Base-by-base conservation (phyloP, 768 basidiomycete genomes). In the Russula ochroleuca region DNA sequence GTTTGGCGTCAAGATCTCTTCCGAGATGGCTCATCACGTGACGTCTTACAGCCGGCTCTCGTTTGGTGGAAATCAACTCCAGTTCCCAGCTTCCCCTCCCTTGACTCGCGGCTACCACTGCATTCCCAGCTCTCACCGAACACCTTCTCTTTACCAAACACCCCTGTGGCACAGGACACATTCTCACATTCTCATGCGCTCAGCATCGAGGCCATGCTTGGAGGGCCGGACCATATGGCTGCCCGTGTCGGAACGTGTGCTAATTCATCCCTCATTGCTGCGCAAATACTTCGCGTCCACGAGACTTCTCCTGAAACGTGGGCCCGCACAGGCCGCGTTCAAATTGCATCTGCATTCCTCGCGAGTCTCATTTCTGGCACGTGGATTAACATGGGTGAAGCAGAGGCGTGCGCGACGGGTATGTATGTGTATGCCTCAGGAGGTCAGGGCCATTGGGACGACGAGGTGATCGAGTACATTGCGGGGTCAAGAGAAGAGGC, bases 51-150 rank as follows among this genome's bases (percentile, higher is more conserved):
- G 85, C 85, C 87, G 71, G 88, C 89, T 3, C 78, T 91, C 21
- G 90, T 93, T 45, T 92, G 90, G 88, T 92, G 90, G 89, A 90
- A 90, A 75, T 85, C 88, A 1, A 87, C 85, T 9, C 82, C 89
- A 11, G 81, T 89, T 14, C 84, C 86, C 15, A 85, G 85, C 9
- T 78, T 93, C 58, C 87, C 88, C 25, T 81, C 85, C 19, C 78
- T 92, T 55, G 88, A 91, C 70, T 83, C 90, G 2, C 82, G 84
- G 67, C 73, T 84, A n/a, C 83, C 87, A 0, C 75, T 92, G 8
- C 83, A 88, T 69, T 75, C 81, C 1, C 90, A 90, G 69, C 86
- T 92, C 61, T 80, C 82, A 1, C 75, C 86, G 0, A 82, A 83
- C 25, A 80, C 81, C 0, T 90, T 92, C 70, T 85, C 88, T 11